Evolutionary conservation across 31 red algal genomes (phyloP).

Genomic region (Porphyra umbilicalis): DNA sequence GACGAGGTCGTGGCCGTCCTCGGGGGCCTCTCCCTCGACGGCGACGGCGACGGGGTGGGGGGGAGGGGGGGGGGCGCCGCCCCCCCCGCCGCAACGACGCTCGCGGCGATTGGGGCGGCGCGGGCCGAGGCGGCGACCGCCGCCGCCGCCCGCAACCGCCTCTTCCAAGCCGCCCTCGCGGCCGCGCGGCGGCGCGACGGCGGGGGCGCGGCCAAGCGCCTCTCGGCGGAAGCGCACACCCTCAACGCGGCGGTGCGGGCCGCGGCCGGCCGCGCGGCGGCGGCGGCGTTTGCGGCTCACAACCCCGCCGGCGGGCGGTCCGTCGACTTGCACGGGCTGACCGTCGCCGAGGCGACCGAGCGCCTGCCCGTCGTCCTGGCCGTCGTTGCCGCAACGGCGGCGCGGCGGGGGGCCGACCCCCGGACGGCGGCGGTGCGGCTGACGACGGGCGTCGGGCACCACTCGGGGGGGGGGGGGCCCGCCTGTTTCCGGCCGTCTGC

Average conservation of each 20-base stretch:
- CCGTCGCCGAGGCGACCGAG: conserved; percentile 50
- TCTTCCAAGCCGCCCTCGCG: conserved; percentile 48
- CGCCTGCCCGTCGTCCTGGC: conserved; percentile 40
- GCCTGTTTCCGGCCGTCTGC: conserved; percentile 50
- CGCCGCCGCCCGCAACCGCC: conserved; percentile 40
- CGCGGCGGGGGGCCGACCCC: conserved; percentile 17
- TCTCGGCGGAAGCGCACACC: conserved; percentile 38
- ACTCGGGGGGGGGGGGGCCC: conserved; percentile 63
- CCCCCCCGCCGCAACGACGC: neutral
- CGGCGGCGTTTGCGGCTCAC: conserved; percentile 46
- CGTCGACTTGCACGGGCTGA: conserved; percentile 61
- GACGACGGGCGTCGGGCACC: conserved; percentile 55
- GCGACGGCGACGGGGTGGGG: neutral
- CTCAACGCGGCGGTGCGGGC: conserved; percentile 49
- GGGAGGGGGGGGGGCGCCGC: neutral
- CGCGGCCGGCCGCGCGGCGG: conserved; percentile 36
- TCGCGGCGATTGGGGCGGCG: neutral
- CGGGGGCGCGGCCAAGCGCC: conserved; percentile 31
- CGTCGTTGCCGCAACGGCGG: conserved; percentile 7
- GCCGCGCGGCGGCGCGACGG: conserved; percentile 51
- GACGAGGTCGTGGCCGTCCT: neutral
- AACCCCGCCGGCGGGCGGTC: conserved; percentile 31
- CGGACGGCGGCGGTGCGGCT: conserved; percentile 18
- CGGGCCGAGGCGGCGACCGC: conserved; percentile 50
- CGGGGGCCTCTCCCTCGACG: neutral